Conservation (phyloP, 2,329 filamentous ascomycete species). For the Verticillium nonalfalfae region DNA sequence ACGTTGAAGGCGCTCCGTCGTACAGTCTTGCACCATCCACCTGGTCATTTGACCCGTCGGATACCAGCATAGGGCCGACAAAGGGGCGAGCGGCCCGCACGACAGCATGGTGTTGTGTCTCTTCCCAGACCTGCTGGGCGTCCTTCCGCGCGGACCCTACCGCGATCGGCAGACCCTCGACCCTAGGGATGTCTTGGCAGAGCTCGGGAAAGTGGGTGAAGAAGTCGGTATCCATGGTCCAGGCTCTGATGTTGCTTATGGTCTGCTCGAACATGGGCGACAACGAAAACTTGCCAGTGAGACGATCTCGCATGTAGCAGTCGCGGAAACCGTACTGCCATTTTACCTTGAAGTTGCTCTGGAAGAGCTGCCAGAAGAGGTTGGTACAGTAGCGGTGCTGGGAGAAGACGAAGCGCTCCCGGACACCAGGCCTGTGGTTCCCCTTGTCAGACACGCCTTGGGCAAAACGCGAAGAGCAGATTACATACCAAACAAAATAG, state of each 20-base stretch:
- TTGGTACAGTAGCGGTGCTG: constrained; percentile 23
- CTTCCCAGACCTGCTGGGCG: neutral
- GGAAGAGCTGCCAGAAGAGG: constrained; percentile 19
- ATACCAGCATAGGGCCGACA: neutral
- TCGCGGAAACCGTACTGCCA: constrained; percentile 18
- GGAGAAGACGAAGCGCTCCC: constrained; percentile 19
- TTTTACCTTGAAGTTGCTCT: constrained; percentile 12
- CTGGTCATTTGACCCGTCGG: neutral
- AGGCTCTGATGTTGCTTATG: constrained; percentile 16
- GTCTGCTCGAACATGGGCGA: constrained; percentile 15
- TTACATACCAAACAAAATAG: constrained; percentile 21
- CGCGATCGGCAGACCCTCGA: neutral
- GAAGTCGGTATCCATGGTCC: constrained; percentile 20
- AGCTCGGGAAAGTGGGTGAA: constrained; percentile 19
- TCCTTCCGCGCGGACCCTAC: neutral
- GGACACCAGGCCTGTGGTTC: constrained; percentile 17
- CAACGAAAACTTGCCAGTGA: constrained; percentile 15
- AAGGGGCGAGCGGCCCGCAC: neutral
- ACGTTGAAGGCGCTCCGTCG: neutral
- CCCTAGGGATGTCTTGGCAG: constrained; percentile 20
- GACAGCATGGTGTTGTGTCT: neutral
- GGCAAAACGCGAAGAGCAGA: rapidly evolving
- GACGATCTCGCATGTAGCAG: constrained; percentile 15
- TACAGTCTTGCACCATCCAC: neutral
- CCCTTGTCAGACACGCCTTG: neutral